Base-by-base conservation (phyloP, 495 filamentous ascomycete genomes). In the Penicillium riverlandense region DNA sequence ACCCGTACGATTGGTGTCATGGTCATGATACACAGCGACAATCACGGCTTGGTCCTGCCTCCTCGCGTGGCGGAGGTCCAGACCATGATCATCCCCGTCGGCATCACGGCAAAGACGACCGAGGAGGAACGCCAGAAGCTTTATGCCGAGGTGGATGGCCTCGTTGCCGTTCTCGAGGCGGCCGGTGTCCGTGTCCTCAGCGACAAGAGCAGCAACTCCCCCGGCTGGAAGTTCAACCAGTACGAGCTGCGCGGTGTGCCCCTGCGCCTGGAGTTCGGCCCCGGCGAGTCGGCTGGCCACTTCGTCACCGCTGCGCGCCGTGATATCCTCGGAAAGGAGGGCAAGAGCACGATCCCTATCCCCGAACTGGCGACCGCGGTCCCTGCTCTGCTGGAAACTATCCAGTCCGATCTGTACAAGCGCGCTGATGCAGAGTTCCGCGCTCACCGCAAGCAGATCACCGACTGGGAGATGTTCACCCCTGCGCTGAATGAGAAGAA, bases 141-240 rank as follows among this genome's bases (percentile, higher is more conserved):
- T 44, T 74, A 85, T 53, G 77, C 80, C 31, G 77, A 87, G 53
- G 67, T 94, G 31, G 76, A 87, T 35, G 76, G 77, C 22, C 70
- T 97, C 34, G 76, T 76, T 45, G 60, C 66, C 13, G 75, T 76
- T 9, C 71, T 95, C 15, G 75, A 72, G 59, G 82, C 76, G 38
- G 79, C 76, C 29, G 80, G 80, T 43, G 66, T 91, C 37, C 85
- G 88, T 35, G 75, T 69, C 31, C 79, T 88, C 35, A 78, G 79
- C 45, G 92, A 98, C 62, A 69, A 74, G 49, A 81, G 92, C 35
- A 88, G 80, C 45, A 90, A 95, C 72, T 90, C 87, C 45, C 89
- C 92, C 11, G 91, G 87, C 49, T 96, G 83, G 79, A 97, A 98
- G 66, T 96, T 97, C 76, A 92, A 92, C 72, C 87, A 97, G 67